Evolutionary conservation across 2,329 filamentous ascomycete genomes (phyloP).

Genomic region (Aureobasidium vineae): DNA sequence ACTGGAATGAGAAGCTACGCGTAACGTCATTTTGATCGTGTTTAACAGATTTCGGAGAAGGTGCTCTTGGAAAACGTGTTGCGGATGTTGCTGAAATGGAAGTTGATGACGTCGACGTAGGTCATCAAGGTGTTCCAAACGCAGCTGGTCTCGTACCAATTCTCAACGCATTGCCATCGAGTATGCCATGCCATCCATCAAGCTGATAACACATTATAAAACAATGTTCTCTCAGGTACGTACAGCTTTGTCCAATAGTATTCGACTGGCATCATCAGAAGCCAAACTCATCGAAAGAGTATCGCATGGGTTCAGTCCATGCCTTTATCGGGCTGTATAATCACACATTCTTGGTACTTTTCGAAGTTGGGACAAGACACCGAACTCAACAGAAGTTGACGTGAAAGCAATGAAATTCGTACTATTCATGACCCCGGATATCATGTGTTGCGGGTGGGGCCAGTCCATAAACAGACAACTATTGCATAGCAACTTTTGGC

Average conservation of each 20-base stretch:
- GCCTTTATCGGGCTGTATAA: background rate
- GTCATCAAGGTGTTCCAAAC: slow-evolving; percentile 13
- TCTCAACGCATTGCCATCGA: background rate
- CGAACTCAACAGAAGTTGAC: background rate
- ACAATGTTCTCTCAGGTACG: background rate
- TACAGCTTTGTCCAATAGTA: background rate
- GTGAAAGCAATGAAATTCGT: slow-evolving; percentile 11
- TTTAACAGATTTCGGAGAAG: background rate
- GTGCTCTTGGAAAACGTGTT: background rate
- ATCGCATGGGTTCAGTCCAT: background rate
- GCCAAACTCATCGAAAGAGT: too few relatives aligned
- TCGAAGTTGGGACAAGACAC: background rate
- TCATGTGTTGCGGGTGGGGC: background rate
- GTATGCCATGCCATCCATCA: background rate
- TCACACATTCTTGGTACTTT: background rate
- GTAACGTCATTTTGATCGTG: slow-evolving; percentile 14
- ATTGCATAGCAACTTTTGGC: background rate
- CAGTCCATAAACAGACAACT: background rate
- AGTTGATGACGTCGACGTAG: background rate
- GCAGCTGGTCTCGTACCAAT: background rate
- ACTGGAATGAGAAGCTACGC: background rate
- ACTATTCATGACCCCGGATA: slow-evolving; percentile 18
- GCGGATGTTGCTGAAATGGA: slow-evolving; percentile 1
- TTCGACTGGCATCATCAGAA: background rate
- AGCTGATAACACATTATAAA: background rate